These are phyloP conservation scores for Panellus pusillus DNA, from an alignment of 768 basidiomycete species.

Conservation along the genomic window DNA sequence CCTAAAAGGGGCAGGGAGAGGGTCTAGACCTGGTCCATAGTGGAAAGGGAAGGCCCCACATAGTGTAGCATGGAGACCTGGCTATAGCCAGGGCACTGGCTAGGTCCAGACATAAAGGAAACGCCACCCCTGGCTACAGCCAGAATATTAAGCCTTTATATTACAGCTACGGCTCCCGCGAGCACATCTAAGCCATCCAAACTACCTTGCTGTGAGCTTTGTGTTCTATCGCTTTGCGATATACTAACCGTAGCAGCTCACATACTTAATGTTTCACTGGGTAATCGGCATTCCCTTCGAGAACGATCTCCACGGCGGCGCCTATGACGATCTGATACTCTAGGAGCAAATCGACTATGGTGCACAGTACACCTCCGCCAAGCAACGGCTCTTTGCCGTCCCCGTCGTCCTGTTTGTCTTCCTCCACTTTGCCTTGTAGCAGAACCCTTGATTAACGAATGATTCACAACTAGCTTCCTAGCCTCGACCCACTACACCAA, in stretches of 20 bases:
- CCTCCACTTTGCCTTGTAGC: background rate
- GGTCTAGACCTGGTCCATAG: too few species aligned
- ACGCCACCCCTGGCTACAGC: too few species aligned
- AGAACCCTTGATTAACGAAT: background rate
- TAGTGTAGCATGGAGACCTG: too few species aligned
- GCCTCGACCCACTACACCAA: slow-evolving; percentile 98
- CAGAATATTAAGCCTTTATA: too few species aligned
- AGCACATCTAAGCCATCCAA: too few species aligned
- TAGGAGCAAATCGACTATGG: slow-evolving; percentile 99
- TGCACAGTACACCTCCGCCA: slow-evolving; percentile 97
- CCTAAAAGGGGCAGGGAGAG: too few species aligned
- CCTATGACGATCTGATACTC: slow-evolving; percentile 94
- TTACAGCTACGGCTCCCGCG: too few species aligned
- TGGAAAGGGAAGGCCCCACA: too few species aligned
- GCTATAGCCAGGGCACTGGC: too few species aligned
- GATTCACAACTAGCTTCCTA: slow-evolving; percentile 74
- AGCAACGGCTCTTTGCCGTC: slow-evolving; percentile 92
- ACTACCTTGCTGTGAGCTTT: slow-evolving; percentile 83
- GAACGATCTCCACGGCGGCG: slow-evolving; percentile 82
- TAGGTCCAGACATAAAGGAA: too few species aligned
- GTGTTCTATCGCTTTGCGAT: background rate
- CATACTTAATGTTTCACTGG: slow-evolving; percentile 98
- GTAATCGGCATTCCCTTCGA: slow-evolving; percentile 97
- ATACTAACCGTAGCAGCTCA: slow-evolving; percentile 52
- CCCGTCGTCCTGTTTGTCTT: slow-evolving; percentile 79